Evolutionary conservation across 306 rosid species (phyloP).

Genomic region (Quercus variabilis): DNA sequence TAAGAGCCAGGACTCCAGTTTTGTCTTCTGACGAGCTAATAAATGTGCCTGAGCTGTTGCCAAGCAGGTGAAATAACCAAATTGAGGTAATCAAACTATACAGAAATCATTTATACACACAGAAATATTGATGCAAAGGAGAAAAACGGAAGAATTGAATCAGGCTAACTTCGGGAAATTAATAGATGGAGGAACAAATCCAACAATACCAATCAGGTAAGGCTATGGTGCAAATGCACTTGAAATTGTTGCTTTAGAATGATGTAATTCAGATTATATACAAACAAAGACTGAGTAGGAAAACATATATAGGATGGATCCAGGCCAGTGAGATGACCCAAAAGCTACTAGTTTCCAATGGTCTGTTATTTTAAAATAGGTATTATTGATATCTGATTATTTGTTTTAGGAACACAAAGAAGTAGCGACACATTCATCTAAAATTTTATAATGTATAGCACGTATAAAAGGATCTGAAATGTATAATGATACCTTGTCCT

Average conservation of each 20-base stretch:
- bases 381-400: not conserved
- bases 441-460: not conserved
- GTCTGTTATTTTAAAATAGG: not conserved
- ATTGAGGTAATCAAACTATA: not conserved
- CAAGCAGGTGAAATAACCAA: not conserved
- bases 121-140: not conserved
- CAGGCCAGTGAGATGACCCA: not conserved
- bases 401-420: not conserved
- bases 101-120: not conserved
- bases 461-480: not conserved
- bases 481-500: constrained; percentile 56
- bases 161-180: not conserved
- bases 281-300: not conserved
- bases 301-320: not conserved
- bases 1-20: constrained; percentile 35
- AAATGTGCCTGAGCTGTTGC: constrained; percentile 56
- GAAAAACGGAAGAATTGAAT: too few relatives aligned
- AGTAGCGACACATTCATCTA: not conserved
- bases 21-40: constrained; percentile 53
- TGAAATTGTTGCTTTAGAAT: not conserved
- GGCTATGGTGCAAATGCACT: not conserved
- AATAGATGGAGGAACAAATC: not conserved
- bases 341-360: not conserved
- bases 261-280: not conserved
- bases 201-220: not conserved